phyloP scores from a whole-genome alignment of 257 asterid species.

The Solanum pinnatisectum region DNA sequence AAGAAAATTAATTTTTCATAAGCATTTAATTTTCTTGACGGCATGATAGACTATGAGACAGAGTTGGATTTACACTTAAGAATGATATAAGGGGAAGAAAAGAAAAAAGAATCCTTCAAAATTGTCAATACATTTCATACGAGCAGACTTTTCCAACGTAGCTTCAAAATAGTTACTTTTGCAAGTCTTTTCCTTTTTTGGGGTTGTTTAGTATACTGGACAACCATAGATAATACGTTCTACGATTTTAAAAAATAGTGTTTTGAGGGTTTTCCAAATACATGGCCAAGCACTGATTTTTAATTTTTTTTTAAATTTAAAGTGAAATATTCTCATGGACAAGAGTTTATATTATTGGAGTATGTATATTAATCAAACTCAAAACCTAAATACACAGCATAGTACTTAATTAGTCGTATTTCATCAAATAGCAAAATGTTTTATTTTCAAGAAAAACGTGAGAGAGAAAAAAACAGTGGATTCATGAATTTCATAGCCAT shows the following conservation, averaged over 20 bases:
- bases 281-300: too few relatives aligned
- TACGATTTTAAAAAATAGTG: too few relatives aligned
- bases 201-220: too few relatives aligned
- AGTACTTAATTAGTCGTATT: background rate
- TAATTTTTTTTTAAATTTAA: too few relatives aligned
- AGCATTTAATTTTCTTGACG: background rate
- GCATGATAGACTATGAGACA: background rate
- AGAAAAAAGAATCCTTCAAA: background rate
- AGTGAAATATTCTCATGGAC: too few relatives aligned
- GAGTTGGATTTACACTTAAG: background rate
- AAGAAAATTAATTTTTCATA: background rate
- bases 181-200: too few relatives aligned
- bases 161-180: background rate
- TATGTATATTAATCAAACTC: background rate
- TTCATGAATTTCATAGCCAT: background rate
- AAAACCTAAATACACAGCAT: background rate
- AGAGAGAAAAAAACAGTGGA: too few relatives aligned
- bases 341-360: background rate
- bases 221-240: too few relatives aligned
- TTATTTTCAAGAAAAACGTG: background rate
- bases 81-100: background rate
- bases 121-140: background rate
- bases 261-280: too few relatives aligned
- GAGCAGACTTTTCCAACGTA: background rate
- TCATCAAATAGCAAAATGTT: background rate